These are phyloP conservation scores for Phylloporus scabripes DNA, from an alignment of 768 basidiomycete species.

Conservation along the genomic window DNA sequence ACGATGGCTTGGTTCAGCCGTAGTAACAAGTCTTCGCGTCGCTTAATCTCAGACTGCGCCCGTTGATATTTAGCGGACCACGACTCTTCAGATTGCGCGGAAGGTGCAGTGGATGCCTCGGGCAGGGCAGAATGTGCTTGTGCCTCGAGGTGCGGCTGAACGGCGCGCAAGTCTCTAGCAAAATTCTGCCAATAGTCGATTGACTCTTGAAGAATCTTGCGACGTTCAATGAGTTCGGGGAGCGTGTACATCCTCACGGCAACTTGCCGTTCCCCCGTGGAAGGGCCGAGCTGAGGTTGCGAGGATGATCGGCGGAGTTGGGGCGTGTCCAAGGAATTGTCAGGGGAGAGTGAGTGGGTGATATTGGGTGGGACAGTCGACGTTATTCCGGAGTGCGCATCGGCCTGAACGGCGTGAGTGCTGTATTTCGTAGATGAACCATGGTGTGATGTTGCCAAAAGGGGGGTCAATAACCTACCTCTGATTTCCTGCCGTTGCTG, in stretches of 20 bases:
- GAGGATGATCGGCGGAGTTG: slow-evolving; percentile 28
- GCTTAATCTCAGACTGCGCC: slow-evolving; percentile 28
- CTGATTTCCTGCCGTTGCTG: background rate
- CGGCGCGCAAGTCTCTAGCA: slow-evolving; percentile 14
- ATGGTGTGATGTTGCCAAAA: slow-evolving; percentile 2
- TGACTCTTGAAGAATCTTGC: slow-evolving; percentile 23
- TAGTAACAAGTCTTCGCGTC: slow-evolving; percentile 25
- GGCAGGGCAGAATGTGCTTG: background rate
- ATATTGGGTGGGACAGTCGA: background rate
- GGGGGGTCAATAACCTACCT: slow-evolving; percentile 14
- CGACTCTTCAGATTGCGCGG: slow-evolving; percentile 9
- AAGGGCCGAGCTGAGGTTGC: slow-evolving; percentile 23
- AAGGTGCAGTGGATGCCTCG: background rate
- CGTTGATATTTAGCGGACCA: slow-evolving; percentile 20
- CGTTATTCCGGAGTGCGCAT: slow-evolving; percentile 3
- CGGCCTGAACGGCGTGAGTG: background rate
- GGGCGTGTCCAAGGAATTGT: slow-evolving; percentile 8
- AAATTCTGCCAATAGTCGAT: slow-evolving; percentile 22
- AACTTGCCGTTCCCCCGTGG: slow-evolving; percentile 8
- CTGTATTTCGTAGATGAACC: slow-evolving; percentile 7
- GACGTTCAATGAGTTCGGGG: slow-evolving; percentile 23
- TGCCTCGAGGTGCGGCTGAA: slow-evolving; percentile 11
- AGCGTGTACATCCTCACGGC: slow-evolving; percentile 21
- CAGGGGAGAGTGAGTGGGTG: slow-evolving; percentile 2
- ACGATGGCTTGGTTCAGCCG: slow-evolving; percentile 26